A percentile compares a stretch with the other conserved stretches of the same genome.
Conservation (phyloP, 768 basidiomycete genomes). For the Boletus bicolor region DNA sequence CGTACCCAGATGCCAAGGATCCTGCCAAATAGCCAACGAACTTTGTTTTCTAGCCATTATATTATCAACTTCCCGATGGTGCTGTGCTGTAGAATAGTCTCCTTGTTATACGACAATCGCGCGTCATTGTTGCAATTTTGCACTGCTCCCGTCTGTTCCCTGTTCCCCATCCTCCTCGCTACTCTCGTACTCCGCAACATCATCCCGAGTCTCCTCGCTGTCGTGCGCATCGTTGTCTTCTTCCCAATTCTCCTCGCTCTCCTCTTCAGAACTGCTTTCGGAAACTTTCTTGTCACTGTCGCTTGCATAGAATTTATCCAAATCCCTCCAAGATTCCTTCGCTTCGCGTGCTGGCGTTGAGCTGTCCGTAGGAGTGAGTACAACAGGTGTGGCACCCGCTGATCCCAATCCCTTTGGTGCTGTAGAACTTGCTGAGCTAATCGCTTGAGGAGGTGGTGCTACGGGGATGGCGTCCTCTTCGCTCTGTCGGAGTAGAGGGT, state of each 20-base stretch:
- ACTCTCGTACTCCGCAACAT: conserved; percentile 19
- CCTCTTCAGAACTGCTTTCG: conserved; percentile 28
- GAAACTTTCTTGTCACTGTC: conserved; percentile 34
- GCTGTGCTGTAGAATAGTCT: conserved; percentile 35
- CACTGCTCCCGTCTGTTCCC: conserved; percentile 16
- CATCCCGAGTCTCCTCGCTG: conserved; percentile 30
- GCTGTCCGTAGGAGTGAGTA: conserved; percentile 53
- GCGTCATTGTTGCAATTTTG: conserved; percentile 13
- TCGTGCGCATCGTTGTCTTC: conserved; percentile 27
- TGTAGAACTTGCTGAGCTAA: conserved; percentile 37
- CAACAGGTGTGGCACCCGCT: conserved; percentile 41
- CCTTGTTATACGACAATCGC: neutral
- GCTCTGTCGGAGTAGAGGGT: conserved; percentile 67
- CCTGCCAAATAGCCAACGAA: neutral
- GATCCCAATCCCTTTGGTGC: conserved; percentile 29
- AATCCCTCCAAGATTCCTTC: conserved; percentile 50
- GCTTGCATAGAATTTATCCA: conserved; percentile 74
- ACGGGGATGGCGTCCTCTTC: conserved; percentile 47
- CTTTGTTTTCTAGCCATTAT: conserved; percentile 41
- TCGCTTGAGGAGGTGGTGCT: conserved; percentile 35
- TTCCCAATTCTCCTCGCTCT: conserved; percentile 33
- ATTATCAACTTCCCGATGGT: conserved; percentile 47
- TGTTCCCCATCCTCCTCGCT: conserved; percentile 18
- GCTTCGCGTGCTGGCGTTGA: conserved; percentile 46
- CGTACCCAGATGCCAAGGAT: conserved; percentile 20